phyloP scores from a whole-genome alignment of 768 basidiomycete genomes.

The Tremella fuciformis region DNA sequence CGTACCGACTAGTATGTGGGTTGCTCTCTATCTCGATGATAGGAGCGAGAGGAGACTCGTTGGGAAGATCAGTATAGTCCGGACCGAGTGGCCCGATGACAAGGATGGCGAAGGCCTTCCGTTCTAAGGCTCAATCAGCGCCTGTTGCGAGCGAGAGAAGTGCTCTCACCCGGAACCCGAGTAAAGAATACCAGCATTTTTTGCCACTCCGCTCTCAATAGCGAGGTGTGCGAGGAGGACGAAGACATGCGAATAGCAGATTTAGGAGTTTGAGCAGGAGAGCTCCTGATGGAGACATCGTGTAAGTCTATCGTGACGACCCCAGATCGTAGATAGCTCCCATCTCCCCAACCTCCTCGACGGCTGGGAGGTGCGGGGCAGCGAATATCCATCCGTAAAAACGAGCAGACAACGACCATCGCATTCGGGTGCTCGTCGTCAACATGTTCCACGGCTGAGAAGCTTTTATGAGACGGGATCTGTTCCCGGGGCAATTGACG shows the following conservation, averaged over 20 bases:
- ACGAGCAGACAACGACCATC: slow-evolving; percentile 55
- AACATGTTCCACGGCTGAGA: slow-evolving; percentile 62
- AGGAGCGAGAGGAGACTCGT: slow-evolving; percentile 30
- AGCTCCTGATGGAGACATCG: slow-evolving; percentile 10
- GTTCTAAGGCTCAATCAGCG: slow-evolving; percentile 22
- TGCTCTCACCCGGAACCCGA: slow-evolving; percentile 33
- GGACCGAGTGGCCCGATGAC: slow-evolving; percentile 44
- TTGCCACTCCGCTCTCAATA: slow-evolving; percentile 30
- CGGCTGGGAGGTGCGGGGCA: slow-evolving; percentile 61
- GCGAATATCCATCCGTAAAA: slow-evolving; percentile 68
- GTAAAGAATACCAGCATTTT: slow-evolving; percentile 45
- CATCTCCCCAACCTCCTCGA: slow-evolving; percentile 64
- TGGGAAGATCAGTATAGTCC: slow-evolving; percentile 25
- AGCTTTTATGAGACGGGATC: slow-evolving; percentile 15
- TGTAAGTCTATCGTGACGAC: slow-evolving; percentile 43
- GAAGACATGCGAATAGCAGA: too few relatives aligned
- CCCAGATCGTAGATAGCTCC: slow-evolving; percentile 52
- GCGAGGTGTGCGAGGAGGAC: background rate
- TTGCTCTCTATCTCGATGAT: slow-evolving; percentile 17
- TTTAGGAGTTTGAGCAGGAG: background rate
- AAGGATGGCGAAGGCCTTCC: slow-evolving; percentile 38
- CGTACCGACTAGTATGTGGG: background rate
- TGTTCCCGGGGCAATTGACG: background rate
- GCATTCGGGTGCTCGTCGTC: slow-evolving; percentile 40
- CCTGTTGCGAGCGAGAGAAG: background rate